These are phyloP conservation scores for Zangia roseola DNA, from an alignment of 768 basidiomycete species.

Conservation along the genomic window DNA sequence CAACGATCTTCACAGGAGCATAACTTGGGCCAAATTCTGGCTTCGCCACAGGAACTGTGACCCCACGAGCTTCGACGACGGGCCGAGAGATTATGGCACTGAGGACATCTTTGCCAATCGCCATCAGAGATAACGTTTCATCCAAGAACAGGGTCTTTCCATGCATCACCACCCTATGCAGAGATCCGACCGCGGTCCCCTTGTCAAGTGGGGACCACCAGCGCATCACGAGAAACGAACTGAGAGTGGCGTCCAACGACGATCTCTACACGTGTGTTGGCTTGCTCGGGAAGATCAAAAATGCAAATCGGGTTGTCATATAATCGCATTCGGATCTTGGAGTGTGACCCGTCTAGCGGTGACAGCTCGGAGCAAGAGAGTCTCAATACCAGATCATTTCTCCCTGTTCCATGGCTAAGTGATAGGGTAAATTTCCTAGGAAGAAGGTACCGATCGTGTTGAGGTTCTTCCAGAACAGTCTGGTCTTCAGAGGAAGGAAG, in stretches of 20 bases:
- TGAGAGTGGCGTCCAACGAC: slow-evolving; percentile 74
- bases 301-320: slow-evolving; percentile 93
- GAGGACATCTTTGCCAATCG: slow-evolving; percentile 74
- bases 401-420: slow-evolving; percentile 61
- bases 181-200: slow-evolving; percentile 60
- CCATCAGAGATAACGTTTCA: slow-evolving; percentile 60
- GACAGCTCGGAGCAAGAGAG: slow-evolving; percentile 85
- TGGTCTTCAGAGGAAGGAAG: slow-evolving; percentile 80
- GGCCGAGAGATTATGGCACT: slow-evolving; percentile 50
- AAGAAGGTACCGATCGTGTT: slow-evolving; percentile 88
- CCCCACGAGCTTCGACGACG: slow-evolving; percentile 29
- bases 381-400: slow-evolving; percentile 79
- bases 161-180: slow-evolving; percentile 90
- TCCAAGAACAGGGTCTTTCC: slow-evolving; percentile 89
- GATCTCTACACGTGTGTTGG: slow-evolving; percentile 88
- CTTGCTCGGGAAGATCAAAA: slow-evolving; percentile 85
- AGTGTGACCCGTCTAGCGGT: slow-evolving; percentile 74
- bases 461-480: slow-evolving; percentile 79
- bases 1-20: slow-evolving; percentile 33
- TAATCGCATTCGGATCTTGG: slow-evolving; percentile 77
- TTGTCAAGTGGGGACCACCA: slow-evolving; percentile 86
- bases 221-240: slow-evolving; percentile 47
- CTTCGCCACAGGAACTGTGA: slow-evolving; percentile 19
- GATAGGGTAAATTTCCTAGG: slow-evolving; percentile 81
- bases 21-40: slow-evolving; percentile 31